Evolutionary conservation across 73 alveolate genomes (phyloP).

Genomic region (Tetrahymena malaccensis): DNA sequence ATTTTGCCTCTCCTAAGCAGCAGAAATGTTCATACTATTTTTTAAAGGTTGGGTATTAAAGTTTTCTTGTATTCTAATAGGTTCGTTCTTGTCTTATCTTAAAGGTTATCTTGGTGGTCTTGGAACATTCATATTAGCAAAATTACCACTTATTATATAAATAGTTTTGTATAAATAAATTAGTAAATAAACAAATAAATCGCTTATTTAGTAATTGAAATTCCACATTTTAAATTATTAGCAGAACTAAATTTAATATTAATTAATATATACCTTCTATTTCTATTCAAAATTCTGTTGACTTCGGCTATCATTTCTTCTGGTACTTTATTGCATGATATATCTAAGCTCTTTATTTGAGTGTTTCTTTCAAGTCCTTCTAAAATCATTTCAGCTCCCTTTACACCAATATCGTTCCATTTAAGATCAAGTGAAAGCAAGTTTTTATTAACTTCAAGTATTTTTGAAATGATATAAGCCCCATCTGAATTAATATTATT

Average conservation of each 20-base stretch:
- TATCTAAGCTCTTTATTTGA: constrained; percentile 11
- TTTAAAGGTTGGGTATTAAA: not conserved
- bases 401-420: constrained; percentile 42
- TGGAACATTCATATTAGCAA: not conserved
- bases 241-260: too few species aligned
- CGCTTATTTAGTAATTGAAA: not conserved
- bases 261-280: not conserved
- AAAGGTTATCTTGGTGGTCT: not conserved
- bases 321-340: constrained; percentile 40
- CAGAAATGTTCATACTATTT: not conserved
- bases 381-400: constrained; percentile 20
- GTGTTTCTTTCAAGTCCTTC: constrained; percentile 21
- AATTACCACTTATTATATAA: not conserved
- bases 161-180: too few species aligned
- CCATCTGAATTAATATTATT: constrained; percentile 24
- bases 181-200: not conserved
- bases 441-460: not conserved
- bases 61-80: not conserved
- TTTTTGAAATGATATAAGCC: not conserved
- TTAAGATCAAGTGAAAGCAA: constrained; percentile 25
- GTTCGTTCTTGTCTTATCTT: not conserved
- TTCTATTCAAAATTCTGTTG: constrained; percentile 2
- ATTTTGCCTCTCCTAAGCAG: not conserved
- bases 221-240: not conserved
- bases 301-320: constrained; percentile 40